Conservation (phyloP, 805 yeast species). For the Cyberlindnera veronae region DNA sequence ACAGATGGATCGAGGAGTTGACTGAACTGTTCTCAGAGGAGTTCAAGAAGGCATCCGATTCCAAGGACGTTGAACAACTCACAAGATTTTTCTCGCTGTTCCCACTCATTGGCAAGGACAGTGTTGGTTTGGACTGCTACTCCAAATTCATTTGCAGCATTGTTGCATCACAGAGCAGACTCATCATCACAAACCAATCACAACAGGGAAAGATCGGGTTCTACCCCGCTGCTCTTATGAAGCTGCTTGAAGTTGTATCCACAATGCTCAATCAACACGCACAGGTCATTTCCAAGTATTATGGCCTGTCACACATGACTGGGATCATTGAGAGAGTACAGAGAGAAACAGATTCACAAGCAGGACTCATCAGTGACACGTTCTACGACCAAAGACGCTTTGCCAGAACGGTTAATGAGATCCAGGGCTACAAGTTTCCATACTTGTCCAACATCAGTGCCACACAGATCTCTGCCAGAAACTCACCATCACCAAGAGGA, state of each 20-base stretch:
- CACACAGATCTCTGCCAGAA: constrained; percentile 7
- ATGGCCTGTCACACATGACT: constrained; percentile 60
- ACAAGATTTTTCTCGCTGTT: constrained; percentile 82
- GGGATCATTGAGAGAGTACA: constrained; percentile 73
- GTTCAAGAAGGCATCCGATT: constrained; percentile 67
- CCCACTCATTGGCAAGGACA: constrained; percentile 75
- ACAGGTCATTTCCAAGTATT: constrained; percentile 67
- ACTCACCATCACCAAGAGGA: constrained; percentile 21
- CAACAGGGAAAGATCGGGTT: constrained; percentile 44
- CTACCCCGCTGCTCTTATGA: constrained; percentile 58
- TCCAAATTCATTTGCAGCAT: constrained; percentile 84
- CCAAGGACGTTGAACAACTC: constrained; percentile 61
- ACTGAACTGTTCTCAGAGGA: constrained; percentile 53
- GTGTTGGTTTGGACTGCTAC: constrained; percentile 73
- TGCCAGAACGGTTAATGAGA: constrained; percentile 51
- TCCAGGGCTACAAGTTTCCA: constrained; percentile 53
- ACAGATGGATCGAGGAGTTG: constrained; percentile 57
- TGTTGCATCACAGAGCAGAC: constrained; percentile 73
- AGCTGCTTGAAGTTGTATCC: constrained; percentile 79
- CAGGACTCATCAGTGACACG: constrained; percentile 83
- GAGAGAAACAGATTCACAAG: constrained; percentile 88
- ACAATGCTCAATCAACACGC: constrained; percentile 84
- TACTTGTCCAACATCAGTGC: constrained; percentile 18
- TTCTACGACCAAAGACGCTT: constrained; percentile 71
- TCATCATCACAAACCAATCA: constrained; percentile 47